Evolutionary conservation across 192 early-diverging fungal genomes (phyloP).

Genomic region (Entomortierella chlamydospora): DNA sequence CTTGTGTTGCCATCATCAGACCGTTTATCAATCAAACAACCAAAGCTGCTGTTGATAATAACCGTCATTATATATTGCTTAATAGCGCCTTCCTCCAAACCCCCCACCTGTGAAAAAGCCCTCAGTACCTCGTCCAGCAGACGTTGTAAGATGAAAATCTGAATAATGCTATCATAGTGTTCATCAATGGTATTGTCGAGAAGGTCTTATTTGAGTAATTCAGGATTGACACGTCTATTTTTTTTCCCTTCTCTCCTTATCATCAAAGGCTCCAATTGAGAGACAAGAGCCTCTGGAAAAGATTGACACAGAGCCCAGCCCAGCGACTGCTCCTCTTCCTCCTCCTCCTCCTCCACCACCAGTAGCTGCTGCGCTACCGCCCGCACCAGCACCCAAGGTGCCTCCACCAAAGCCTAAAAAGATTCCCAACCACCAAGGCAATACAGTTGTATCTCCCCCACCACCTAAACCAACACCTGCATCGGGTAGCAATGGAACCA

Average conservation of each 20-base stretch:
- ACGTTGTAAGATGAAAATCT: constrained; percentile 11
- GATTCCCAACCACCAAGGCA: constrained; percentile 35
- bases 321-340: constrained; percentile 14
- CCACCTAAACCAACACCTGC: background rate
- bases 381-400: constrained; percentile 34
- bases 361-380: background rate
- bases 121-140: constrained; percentile 8
- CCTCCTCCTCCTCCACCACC: constrained; percentile 18
- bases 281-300: constrained; percentile 19
- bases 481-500: background rate
- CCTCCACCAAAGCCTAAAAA: constrained; percentile 53
- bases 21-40: too few relatives aligned
- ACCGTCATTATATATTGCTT: too few relatives aligned
- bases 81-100: constrained; percentile 37
- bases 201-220: too few relatives aligned
- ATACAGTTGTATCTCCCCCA: constrained; percentile 17
- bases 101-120: constrained; percentile 43
- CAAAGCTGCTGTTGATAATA: too few relatives aligned
- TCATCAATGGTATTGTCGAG: too few relatives aligned
- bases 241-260: too few relatives aligned
- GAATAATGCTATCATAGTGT: too few relatives aligned
- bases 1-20: too few relatives aligned
- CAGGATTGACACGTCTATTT: too few relatives aligned
- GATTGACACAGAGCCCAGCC: constrained; percentile 20
- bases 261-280: constrained; percentile 18